Conservation (phyloP, 2,329 filamentous ascomycete species). For the Cladobotryum mycophilum region DNA sequence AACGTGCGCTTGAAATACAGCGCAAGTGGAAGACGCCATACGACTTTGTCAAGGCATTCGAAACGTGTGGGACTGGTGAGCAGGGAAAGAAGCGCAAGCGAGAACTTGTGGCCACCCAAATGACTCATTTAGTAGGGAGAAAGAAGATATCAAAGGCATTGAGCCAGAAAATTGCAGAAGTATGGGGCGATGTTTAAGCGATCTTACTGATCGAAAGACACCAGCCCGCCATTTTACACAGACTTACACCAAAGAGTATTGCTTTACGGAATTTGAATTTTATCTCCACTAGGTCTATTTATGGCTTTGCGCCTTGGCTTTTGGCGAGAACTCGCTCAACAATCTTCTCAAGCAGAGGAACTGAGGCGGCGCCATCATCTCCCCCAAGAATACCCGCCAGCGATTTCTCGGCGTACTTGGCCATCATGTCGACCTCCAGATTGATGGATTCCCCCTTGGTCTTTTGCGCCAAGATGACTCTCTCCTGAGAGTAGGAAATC, state of each 20-base stretch:
- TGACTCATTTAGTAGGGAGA: slow-evolving; percentile 55
- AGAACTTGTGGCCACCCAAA: slow-evolving; percentile 52
- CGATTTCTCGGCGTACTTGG: slow-evolving; percentile 85
- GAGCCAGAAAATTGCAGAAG: slow-evolving; percentile 64
- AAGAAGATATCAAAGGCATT: slow-evolving; percentile 62
- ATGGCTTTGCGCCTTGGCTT: slow-evolving; percentile 30
- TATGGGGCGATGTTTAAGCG: slow-evolving; percentile 56
- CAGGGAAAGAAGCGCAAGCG: slow-evolving; percentile 50
- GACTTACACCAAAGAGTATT: not conserved
- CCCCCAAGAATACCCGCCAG: slow-evolving; percentile 60
- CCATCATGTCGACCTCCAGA: slow-evolving; percentile 84
- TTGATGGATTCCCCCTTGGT: slow-evolving; percentile 76
- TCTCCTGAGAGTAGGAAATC: slow-evolving; percentile 92
- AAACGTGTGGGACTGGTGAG: slow-evolving; percentile 43
- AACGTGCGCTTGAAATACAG: slow-evolving; percentile 75
- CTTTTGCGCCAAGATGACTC: slow-evolving; percentile 77
- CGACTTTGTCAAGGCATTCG: slow-evolving; percentile 64
- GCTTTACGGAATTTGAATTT: not conserved
- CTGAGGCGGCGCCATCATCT: slow-evolving; percentile 43
- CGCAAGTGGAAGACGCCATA: slow-evolving; percentile 69
- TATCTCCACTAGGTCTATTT: not conserved
- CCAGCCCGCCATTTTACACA: not conserved
- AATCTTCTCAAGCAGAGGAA: slow-evolving; percentile 62
- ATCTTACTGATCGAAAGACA: not conserved
- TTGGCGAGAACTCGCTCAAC: slow-evolving; percentile 70